Conservation (phyloP, 2,329 filamentous ascomycete species). For the Ophiostoma ips region DNA sequence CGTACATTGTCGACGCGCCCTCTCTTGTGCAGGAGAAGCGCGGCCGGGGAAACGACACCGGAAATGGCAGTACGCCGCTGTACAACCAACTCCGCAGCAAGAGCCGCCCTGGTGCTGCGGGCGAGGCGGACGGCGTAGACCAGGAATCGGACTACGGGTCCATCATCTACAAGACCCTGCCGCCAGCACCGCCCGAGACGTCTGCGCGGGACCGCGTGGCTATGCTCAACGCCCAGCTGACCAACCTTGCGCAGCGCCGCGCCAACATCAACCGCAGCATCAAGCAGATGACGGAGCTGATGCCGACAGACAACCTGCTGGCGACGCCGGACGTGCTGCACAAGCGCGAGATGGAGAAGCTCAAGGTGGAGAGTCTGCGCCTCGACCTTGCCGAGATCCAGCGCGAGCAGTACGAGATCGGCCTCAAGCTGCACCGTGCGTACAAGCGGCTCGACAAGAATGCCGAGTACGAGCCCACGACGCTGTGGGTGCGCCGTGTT, state of each 20-base stretch:
- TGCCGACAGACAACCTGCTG: conserved; percentile 56
- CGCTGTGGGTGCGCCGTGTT: conserved; percentile 66
- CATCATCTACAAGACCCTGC: conserved; percentile 41
- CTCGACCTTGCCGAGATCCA: conserved; percentile 58
- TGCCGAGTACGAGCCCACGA: conserved; percentile 48
- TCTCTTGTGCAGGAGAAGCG: too few relatives aligned
- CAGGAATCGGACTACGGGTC: not conserved
- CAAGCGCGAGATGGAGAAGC: conserved; percentile 43
- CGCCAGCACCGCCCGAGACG: conserved; percentile 46
- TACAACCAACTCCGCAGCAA: too few relatives aligned
- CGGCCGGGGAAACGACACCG: too few relatives aligned
- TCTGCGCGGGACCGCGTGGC: conserved; percentile 48
- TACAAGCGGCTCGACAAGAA: conserved; percentile 63
- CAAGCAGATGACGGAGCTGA: conserved; percentile 62
- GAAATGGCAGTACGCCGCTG: too few relatives aligned
- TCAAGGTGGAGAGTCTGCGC: conserved; percentile 52
- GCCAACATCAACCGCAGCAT: conserved; percentile 61
- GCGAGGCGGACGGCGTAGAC: not conserved
- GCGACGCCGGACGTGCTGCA: conserved; percentile 48
- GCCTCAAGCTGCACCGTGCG: conserved; percentile 57
- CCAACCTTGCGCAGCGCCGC: conserved; percentile 51
- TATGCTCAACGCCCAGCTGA: conserved; percentile 50
- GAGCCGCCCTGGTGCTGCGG: too few relatives aligned
- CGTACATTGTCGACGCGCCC: conserved; percentile 17
- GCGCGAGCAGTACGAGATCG: conserved; percentile 65